Percentiles rank a stretch among this genome's conserved stretches.
These are phyloP conservation scores for Neoboletus subvelutipes DNA, from an alignment of 768 basidiomycete species.

Conservation along the genomic window DNA sequence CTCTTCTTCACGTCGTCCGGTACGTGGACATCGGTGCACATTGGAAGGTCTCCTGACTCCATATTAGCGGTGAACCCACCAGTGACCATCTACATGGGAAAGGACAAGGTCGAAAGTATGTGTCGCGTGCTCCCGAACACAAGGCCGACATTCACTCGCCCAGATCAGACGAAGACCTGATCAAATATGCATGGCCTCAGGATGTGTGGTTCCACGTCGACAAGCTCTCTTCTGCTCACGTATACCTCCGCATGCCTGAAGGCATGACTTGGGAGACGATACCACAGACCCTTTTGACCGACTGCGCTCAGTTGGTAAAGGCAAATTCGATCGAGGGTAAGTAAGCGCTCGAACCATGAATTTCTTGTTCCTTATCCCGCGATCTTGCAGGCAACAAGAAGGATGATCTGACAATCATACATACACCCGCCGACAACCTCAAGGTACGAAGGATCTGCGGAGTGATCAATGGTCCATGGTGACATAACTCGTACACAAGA, in stretches of 20 bases:
- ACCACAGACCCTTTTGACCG: constrained; percentile 71
- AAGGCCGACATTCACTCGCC: constrained; percentile 17
- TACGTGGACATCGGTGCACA: constrained; percentile 9
- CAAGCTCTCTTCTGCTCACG: constrained; percentile 94
- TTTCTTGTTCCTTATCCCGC: not conserved
- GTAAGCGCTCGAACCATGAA: not conserved
- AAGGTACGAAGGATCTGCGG: constrained; percentile 53
- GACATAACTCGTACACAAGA: constrained; percentile 45
- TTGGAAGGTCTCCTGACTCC: not conserved
- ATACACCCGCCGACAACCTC: constrained; percentile 89
- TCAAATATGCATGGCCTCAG: constrained; percentile 88
- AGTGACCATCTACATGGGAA: constrained; percentile 87
- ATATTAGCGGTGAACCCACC: constrained; percentile 58
- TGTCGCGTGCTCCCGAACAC: constrained; percentile 7
- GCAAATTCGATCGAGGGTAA: constrained; percentile 93
- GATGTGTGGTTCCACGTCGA: constrained; percentile 98
- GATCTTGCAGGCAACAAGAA: constrained; percentile 83
- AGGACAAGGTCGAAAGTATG: constrained; percentile 95
- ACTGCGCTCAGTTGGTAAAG: constrained; percentile 95
- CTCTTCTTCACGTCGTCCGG: constrained; percentile 61
- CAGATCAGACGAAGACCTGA: constrained; percentile 85
- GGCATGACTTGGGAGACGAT: constrained; percentile 88
- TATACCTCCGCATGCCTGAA: constrained; percentile 88
- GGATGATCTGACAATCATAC: constrained; percentile 89
- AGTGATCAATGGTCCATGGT: not conserved